Evolutionary conservation across 1,284 basidiomycete species (phyloP).

Genomic region (Ceratobasidium sp.): DNA sequence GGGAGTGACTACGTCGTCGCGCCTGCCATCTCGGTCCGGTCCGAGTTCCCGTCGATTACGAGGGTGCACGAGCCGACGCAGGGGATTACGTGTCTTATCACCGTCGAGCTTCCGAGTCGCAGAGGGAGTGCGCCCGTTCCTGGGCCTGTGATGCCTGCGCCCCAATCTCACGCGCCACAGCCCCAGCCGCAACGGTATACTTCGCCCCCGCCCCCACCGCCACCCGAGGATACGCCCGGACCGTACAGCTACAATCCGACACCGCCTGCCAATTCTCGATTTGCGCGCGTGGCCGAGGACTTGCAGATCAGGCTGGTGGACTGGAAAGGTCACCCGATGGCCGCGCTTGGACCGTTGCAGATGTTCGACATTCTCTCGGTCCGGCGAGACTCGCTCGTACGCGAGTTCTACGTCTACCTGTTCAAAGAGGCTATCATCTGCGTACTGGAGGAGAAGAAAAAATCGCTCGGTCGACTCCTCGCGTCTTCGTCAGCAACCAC

Average conservation of each 20-base stretch:
- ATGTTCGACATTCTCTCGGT: slow-evolving; percentile 94
- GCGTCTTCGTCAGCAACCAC: slow-evolving; percentile 54
- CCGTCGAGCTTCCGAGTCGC: slow-evolving; percentile 87
- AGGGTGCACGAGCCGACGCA: slow-evolving; percentile 77
- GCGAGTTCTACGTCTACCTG: slow-evolving; percentile 94
- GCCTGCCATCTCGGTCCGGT: slow-evolving; percentile 87
- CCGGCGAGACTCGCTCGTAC: slow-evolving; percentile 84
- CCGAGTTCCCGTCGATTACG: slow-evolving; percentile 87
- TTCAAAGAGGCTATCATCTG: slow-evolving; percentile 98
- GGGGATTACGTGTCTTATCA: slow-evolving; percentile 88
- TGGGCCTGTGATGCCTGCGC: slow-evolving; percentile 62
- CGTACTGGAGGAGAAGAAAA: slow-evolving; percentile 93
- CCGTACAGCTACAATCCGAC: slow-evolving; percentile 47
- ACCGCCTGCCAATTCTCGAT: slow-evolving; percentile 58
- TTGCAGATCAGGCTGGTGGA: slow-evolving; percentile 89
- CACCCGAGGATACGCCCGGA: slow-evolving; percentile 41
- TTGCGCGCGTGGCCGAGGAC: slow-evolving; percentile 86
- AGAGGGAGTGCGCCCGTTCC: slow-evolving; percentile 67
- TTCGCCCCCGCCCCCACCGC: slow-evolving; percentile 22
- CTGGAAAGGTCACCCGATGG: slow-evolving; percentile 92
- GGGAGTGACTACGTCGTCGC: slow-evolving; percentile 78
- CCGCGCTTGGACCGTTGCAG: slow-evolving; percentile 82
- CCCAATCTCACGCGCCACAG: slow-evolving; percentile 47
- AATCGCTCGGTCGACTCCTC: slow-evolving; percentile 77
- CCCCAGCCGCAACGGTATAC: slow-evolving; percentile 22